Conservation (phyloP, 1,284 basidiomycete species). For the Malassezia pachydermatis region DNA sequence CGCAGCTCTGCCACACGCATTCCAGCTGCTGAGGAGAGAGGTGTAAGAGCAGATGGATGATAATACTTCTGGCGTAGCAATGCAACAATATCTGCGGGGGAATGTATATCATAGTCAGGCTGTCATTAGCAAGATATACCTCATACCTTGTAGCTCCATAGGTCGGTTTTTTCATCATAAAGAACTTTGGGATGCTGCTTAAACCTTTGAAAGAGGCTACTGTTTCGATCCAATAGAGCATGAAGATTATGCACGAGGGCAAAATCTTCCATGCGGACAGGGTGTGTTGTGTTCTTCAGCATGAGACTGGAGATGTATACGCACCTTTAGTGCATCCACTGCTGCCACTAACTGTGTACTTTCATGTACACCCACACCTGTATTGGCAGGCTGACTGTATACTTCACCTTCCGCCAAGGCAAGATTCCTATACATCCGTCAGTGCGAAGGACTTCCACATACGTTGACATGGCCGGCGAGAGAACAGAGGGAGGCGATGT, state of each 20-base stretch:
- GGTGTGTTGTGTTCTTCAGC: conserved; percentile 59
- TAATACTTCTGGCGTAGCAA: conserved; percentile 54
- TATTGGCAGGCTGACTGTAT: conserved; percentile 73
- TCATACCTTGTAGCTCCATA: conserved; percentile 67
- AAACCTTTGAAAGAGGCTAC: conserved; percentile 65
- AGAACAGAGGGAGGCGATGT: neutral
- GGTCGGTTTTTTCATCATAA: conserved; percentile 68
- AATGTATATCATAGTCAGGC: conserved; percentile 77
- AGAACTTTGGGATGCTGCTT: conserved; percentile 65
- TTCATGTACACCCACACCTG: conserved; percentile 66
- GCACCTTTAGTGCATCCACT: conserved; percentile 63
- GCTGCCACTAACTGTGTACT: conserved; percentile 78
- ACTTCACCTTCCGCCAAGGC: conserved; percentile 48
- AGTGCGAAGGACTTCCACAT: neutral
- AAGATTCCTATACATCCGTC: conserved; percentile 9
- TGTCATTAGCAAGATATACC: conserved; percentile 39
- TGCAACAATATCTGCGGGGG: conserved; percentile 66
- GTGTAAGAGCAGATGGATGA: conserved; percentile 23
- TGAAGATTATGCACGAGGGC: conserved; percentile 67
- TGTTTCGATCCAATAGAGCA: conserved; percentile 58
- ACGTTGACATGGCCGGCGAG: conserved; percentile 16
- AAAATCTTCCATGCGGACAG: conserved; percentile 72
- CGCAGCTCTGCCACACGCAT: conserved; percentile 72
- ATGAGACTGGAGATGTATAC: neutral
- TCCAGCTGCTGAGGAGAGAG: conserved; percentile 50